Percentiles rank a stretch among this genome's conserved stretches.
Conservation (phyloP, 257 asterid genomes). For the Capsicum pubescens region DNA sequence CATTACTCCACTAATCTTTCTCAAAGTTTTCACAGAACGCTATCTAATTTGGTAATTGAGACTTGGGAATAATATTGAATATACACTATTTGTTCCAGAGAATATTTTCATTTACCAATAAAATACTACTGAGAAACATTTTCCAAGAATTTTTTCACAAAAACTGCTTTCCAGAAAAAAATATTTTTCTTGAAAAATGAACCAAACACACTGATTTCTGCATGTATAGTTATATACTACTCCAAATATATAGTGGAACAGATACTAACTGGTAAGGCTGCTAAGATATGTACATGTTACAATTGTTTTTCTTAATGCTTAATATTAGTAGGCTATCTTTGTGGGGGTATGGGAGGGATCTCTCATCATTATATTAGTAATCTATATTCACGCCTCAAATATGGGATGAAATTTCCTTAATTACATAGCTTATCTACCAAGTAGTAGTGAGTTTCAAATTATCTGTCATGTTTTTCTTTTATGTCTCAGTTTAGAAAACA, state of each 20-base stretch:
- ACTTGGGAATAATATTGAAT: background rate
- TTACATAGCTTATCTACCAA: background rate
- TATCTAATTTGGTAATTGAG: background rate
- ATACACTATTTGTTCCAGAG: background rate
- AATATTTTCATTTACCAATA: background rate
- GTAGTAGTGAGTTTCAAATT: background rate
- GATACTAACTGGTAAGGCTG: background rate
- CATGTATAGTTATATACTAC: background rate
- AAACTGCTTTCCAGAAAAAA: background rate
- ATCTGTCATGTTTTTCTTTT: background rate
- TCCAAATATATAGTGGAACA: constrained; percentile 1
- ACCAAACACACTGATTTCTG: background rate
- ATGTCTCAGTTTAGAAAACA: background rate
- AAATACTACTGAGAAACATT: background rate
- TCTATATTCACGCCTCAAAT: background rate
- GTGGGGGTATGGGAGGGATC: background rate
- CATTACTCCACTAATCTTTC: background rate
- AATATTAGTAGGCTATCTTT: background rate
- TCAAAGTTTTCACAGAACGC: background rate
- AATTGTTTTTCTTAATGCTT: background rate
- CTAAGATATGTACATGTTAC: constrained; percentile 1
- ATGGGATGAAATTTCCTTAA: background rate
- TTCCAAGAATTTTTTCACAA: background rate
- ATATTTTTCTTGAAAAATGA: background rate
- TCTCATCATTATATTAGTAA: background rate